Percentiles rank a stretch among this genome's conserved stretches.
Evolutionary conservation across 768 basidiomycete genomes (phyloP).

Genomic region (Tylopilus sp.): DNA sequence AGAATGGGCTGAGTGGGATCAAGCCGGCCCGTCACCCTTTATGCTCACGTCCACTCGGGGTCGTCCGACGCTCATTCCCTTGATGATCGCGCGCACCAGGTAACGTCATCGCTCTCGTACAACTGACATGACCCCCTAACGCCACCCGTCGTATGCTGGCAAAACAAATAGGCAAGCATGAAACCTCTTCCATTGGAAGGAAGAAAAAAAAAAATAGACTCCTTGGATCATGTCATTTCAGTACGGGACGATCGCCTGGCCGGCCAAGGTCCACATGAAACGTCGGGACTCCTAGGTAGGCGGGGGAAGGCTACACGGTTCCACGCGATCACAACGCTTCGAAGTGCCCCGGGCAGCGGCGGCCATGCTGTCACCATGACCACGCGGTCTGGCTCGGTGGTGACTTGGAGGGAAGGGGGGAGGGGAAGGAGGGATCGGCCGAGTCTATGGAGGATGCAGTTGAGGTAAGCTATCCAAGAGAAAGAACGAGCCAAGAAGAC

Average conservation of each 20-base stretch:
- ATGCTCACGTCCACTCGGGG: not conserved
- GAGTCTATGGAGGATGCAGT: not conserved
- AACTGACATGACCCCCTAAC: not conserved
- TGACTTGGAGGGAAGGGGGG: too few relatives aligned
- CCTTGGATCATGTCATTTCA: not conserved
- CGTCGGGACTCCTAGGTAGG: not conserved
- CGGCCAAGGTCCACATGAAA: slow-evolving; percentile 3
- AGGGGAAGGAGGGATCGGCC: not conserved
- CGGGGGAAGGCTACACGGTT: not conserved
- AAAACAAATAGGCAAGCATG: not conserved
- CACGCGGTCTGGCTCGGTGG: not conserved
- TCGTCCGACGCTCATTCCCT: not conserved
- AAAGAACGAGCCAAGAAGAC: too few relatives aligned
- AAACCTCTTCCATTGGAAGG: too few relatives aligned
- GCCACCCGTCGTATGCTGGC: not conserved
- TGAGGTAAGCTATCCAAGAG: not conserved
- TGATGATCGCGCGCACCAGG: not conserved
- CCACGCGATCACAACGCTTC: not conserved
- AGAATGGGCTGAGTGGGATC: not conserved
- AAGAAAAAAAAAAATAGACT: too few relatives aligned
- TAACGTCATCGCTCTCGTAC: too few relatives aligned
- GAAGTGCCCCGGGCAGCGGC: not conserved
- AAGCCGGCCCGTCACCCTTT: not conserved
- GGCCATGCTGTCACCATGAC: not conserved
- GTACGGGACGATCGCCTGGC: not conserved